Evolutionary conservation across 108 stramenopile species (phyloP), one percentile per base, ranked within the genome.

Genomic region (Stephanodiscus triporus): DNA sequence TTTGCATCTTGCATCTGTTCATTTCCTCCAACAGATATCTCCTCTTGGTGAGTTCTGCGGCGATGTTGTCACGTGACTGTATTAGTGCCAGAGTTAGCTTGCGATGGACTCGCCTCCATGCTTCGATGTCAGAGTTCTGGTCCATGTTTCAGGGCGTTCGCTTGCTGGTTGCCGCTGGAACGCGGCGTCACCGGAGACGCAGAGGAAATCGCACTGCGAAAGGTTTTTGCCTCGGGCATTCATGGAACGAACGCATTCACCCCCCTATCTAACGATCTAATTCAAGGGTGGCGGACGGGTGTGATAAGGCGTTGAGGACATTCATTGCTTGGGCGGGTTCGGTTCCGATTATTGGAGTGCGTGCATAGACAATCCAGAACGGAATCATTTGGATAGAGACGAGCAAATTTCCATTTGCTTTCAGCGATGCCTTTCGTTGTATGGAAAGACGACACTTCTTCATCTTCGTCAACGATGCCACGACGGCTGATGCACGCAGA

Each of bases 21-120:
- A 91, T 87, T 32, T 89, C 88, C 63, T 89, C 87, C 55, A 91
- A 30, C 82, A 89, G 82, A 77, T 80, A 91, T 48, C 88, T 73
- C 32, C 85, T 63, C 64, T 87, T 86, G 17, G 77, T 50, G 45
- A 87, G 84, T 38, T 85, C 86, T 59, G 77, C 81, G 27, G 85
- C 84, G 14, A 91, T 72, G 17, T 89, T 88, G 51, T 87, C 86
- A 13, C 73, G 68, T n/a, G 88, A 84, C 40, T 81, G 67, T 13
- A 79, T 49, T 4, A 91, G 80, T 38, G 91, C 87, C 27, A 80
- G 47, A 38, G 86, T 84, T 7, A 91, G 70, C 32, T 63, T 68
- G 13, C 48, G 45, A 53, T 89, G 91, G 27, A 85, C 88, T 60
- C 87, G 72, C 61, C 73, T 82, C 91, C 88, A 89, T n/a, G 86